Conservation (phyloP, 2,329 filamentous ascomycete genomes). For the Clonostachys solani region DNA sequence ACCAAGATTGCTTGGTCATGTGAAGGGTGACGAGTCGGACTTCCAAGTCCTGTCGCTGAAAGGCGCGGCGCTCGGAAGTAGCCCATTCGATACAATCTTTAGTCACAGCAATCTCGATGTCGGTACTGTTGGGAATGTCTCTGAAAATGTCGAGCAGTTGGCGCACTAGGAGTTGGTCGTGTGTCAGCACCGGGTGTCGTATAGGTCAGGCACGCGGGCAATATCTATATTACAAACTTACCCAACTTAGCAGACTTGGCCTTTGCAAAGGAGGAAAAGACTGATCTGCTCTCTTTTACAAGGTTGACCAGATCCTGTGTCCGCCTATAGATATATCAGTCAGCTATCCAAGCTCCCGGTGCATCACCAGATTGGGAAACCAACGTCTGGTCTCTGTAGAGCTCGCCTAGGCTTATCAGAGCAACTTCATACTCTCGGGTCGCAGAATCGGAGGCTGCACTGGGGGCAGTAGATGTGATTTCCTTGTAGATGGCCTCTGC, state of each 20-base stretch:
- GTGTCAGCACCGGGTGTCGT: neutral
- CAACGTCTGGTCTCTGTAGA: slow-evolving; percentile 86
- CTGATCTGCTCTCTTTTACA: slow-evolving; percentile 83
- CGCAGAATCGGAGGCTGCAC: slow-evolving; percentile 76
- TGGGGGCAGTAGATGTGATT: slow-evolving; percentile 80
- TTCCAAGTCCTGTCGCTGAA: slow-evolving; percentile 97
- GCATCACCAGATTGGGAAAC: slow-evolving; percentile 18
- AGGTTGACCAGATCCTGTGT: slow-evolving; percentile 82
- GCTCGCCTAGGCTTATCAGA: slow-evolving; percentile 81
- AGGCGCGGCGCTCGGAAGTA: slow-evolving; percentile 86
- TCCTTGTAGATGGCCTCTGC: slow-evolving; percentile 87
- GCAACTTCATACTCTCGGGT: slow-evolving; percentile 90
- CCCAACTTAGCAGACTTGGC: slow-evolving; percentile 98
- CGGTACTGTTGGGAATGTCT: slow-evolving; percentile 88
- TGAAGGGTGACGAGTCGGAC: slow-evolving; percentile 89
- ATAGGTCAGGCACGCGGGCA: neutral
- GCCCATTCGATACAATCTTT: slow-evolving; percentile 99
- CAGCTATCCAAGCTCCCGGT: slow-evolving; percentile 11
- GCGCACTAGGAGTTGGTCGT: slow-evolving; percentile 60
- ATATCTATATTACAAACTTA: slow-evolving; percentile 39
- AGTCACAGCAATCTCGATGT: slow-evolving; percentile 90
- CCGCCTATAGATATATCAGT: slow-evolving; percentile 47
- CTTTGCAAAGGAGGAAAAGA: slow-evolving; percentile 95
- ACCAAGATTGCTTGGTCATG: slow-evolving; percentile 97
- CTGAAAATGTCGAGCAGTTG: slow-evolving; percentile 95